phyloP scores from a whole-genome alignment of 345 rosid genomes.

The Citrus sinensis region DNA sequence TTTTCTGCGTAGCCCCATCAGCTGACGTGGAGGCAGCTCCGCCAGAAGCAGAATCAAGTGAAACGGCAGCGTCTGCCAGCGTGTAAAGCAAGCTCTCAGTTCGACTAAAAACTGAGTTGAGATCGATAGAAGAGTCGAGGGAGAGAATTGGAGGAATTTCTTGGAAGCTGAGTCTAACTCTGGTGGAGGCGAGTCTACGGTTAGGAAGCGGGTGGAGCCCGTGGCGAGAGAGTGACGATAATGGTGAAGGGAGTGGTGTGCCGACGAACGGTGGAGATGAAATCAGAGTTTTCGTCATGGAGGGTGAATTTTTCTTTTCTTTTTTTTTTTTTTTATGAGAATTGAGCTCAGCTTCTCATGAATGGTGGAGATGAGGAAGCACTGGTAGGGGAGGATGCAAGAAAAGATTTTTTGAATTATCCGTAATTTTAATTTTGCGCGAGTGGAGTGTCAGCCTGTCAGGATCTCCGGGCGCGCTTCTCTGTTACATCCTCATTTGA shows the following conservation, averaged over 20 bases:
- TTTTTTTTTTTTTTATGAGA: background rate
- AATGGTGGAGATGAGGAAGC: slow-evolving; percentile 15
- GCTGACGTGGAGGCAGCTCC: slow-evolving; percentile 39
- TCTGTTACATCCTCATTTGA: background rate
- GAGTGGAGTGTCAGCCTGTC: background rate
- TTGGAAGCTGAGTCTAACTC: slow-evolving; percentile 62
- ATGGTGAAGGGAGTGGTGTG: slow-evolving; percentile 36
- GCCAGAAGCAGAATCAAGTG: slow-evolving; percentile 43
- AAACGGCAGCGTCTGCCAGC: slow-evolving; percentile 81
- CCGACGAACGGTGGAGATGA: slow-evolving; percentile 78
- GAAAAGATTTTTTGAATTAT: slow-evolving; percentile 5
- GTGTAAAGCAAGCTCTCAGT: slow-evolving; percentile 80
- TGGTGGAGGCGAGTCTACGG: slow-evolving; percentile 55
- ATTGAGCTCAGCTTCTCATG: slow-evolving; percentile 19
- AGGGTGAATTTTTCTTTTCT: background rate
- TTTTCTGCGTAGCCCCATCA: slow-evolving; percentile 61
- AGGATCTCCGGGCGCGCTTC: background rate
- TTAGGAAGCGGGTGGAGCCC: slow-evolving; percentile 40
- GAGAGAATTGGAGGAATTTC: slow-evolving; percentile 69
- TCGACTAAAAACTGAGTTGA: slow-evolving; percentile 41
- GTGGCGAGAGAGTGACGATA: slow-evolving; percentile 34
- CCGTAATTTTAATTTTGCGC: slow-evolving; percentile 7
- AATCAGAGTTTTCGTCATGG: slow-evolving; percentile 83
- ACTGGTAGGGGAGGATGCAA: background rate
- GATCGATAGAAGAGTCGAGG: slow-evolving; percentile 44